Evolutionary conservation across 768 basidiomycete genomes (phyloP).

Genomic region (Brasilioporus rufonigricans): DNA sequence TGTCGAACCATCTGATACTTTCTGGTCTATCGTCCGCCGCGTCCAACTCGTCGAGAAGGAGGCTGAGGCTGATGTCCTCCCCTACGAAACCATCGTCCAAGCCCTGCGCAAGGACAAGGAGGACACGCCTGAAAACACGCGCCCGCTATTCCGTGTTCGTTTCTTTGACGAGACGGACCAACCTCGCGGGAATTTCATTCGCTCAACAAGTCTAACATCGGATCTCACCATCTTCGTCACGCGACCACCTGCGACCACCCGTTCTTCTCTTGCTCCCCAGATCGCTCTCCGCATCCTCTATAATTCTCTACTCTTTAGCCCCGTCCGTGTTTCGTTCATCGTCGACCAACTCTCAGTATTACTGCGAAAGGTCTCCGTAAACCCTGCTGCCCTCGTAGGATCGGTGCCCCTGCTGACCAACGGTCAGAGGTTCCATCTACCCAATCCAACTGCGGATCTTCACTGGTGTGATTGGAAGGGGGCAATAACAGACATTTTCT

Average conservation of each 20-base stretch:
- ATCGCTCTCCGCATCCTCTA: conserved; percentile 85
- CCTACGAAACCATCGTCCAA: conserved; percentile 73
- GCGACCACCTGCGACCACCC: conserved; percentile 62
- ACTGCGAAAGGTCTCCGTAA: conserved; percentile 64
- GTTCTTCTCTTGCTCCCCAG: conserved; percentile 66
- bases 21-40: conserved; percentile 83
- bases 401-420: conserved; percentile 78
- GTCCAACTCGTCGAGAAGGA: conserved; percentile 83
- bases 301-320: conserved; percentile 92
- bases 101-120: conserved; percentile 67
- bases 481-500: conserved; percentile 94
- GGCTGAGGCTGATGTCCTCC: conserved; percentile 76
- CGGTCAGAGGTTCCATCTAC: conserved; percentile 65
- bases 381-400: conserved; percentile 70
- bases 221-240: conserved; percentile 91
- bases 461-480: conserved; percentile 99
- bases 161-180: conserved; percentile 92
- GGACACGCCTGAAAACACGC: conserved; percentile 46
- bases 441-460: conserved; percentile 82
- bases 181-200: conserved; percentile 69
- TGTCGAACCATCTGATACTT: conserved; percentile 82
- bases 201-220: conserved; percentile 80
- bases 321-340: conserved; percentile 69
- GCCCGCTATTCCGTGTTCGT: conserved; percentile 87
- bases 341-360: conserved; percentile 84